These are phyloP conservation scores for Xanthoconium purpureum DNA, from an alignment of 768 basidiomycete genomes.

Conservation along the genomic window DNA sequence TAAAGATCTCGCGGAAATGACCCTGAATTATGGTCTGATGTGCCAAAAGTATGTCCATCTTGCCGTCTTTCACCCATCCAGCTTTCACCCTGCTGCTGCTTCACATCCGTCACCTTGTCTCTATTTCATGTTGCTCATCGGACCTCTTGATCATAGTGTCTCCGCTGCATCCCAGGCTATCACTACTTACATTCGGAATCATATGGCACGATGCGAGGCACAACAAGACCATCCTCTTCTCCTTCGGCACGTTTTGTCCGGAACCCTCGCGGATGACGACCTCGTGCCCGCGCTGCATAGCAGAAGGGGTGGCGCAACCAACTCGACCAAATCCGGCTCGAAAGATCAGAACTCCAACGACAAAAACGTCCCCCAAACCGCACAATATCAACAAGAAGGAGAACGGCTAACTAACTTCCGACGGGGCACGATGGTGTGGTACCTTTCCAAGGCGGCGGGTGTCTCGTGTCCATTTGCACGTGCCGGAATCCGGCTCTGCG, in stretches of 20 bases:
- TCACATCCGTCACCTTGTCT: conserved; percentile 6
- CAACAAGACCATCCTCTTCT: conserved; percentile 75
- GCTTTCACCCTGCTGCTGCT: conserved; percentile 4
- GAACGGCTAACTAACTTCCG: conserved; percentile 67
- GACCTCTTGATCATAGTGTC: conserved; percentile 40
- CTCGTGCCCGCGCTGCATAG: conserved; percentile 70
- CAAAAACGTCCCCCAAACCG: conserved; percentile 16
- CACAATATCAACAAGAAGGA: conserved; percentile 12
- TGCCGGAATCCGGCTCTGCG: conserved; percentile 68
- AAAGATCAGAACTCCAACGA: conserved; percentile 26
- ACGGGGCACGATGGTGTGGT: conserved; percentile 79
- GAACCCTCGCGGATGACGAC: conserved; percentile 70
- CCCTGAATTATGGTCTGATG: conserved; percentile 58
- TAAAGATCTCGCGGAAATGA: conserved; percentile 78
- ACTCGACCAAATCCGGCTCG: conserved; percentile 27
- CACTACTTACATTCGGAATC: conserved; percentile 76
- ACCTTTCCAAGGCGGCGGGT: conserved; percentile 71
- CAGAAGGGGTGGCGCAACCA: conserved; percentile 62
- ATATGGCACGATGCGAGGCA: conserved; percentile 65
- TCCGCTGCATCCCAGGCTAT: conserved; percentile 81
- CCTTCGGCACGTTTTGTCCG: conserved; percentile 67
- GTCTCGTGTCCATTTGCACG: conserved; percentile 72
- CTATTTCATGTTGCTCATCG: conserved; percentile 15
- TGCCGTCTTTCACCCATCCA: conserved; percentile 3
- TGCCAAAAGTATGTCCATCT: conserved; percentile 66